Conservation (phyloP, 345 rosid genomes). For the Mallotus nudiflorus region DNA sequence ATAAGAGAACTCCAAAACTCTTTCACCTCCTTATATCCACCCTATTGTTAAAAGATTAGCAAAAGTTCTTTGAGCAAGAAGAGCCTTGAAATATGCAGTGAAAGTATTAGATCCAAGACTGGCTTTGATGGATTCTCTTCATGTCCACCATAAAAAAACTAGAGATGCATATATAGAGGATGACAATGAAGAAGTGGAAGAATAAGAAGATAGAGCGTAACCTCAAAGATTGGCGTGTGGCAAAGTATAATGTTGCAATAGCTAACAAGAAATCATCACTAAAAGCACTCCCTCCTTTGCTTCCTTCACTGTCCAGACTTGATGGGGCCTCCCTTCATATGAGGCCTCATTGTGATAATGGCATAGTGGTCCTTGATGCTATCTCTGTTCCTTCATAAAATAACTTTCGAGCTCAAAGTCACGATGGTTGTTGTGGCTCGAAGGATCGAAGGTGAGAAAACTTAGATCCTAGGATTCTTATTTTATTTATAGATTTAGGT, state of each 20-base stretch:
- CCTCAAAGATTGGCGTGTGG: slow-evolving; percentile 23
- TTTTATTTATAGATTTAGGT: too few relatives aligned
- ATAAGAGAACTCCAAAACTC: slow-evolving; percentile 35
- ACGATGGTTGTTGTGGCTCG: slow-evolving; percentile 62
- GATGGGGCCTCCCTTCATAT: slow-evolving; percentile 59
- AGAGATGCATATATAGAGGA: slow-evolving; percentile 45
- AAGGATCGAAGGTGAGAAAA: background rate
- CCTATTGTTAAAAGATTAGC: slow-evolving; percentile 62
- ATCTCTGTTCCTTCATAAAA: slow-evolving; percentile 67
- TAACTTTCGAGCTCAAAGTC: slow-evolving; percentile 71
- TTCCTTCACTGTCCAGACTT: slow-evolving; percentile 56
- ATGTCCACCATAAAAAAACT: slow-evolving; percentile 52
- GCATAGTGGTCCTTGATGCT: slow-evolving; percentile 86
- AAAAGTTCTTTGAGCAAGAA: slow-evolving; percentile 63
- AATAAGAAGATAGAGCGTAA: slow-evolving; percentile 11
- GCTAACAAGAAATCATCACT: slow-evolving; percentile 29
- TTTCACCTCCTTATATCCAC: slow-evolving; percentile 65
- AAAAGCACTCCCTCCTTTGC: slow-evolving; percentile 74
- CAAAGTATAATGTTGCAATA: slow-evolving; percentile 16
- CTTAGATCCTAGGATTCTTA: too few relatives aligned
- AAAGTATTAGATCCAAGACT: slow-evolving; percentile 95
- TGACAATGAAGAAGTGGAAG: slow-evolving; percentile 37
- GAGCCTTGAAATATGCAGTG: slow-evolving; percentile 91
- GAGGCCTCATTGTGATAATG: slow-evolving; percentile 77
- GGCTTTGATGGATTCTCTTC: slow-evolving; percentile 86